Evolutionary conservation across 345 rosid species (phyloP).

Genomic region (Populus tremula): DNA sequence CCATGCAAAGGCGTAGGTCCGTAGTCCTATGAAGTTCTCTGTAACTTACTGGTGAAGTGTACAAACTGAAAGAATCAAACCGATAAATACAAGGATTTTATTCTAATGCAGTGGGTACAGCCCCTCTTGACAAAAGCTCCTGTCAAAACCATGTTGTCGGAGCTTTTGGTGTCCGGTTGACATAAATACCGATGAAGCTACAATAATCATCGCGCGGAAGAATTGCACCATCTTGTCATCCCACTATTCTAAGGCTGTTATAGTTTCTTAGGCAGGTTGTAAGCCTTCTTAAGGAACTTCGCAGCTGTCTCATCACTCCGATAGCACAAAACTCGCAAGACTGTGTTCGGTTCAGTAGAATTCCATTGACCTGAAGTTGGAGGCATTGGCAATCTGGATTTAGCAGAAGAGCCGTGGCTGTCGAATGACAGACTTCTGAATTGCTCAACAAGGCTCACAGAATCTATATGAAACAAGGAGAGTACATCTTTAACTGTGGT

Average conservation of each 20-base stretch:
- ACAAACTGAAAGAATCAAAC: conserved; percentile 1
- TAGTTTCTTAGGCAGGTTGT: conserved; percentile 71
- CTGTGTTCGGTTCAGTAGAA: conserved; percentile 26
- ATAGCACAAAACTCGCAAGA: conserved; percentile 28
- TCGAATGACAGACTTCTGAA: conserved; percentile 64
- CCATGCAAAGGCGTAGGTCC: background rate
- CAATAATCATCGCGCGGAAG: background rate
- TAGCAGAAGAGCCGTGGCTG: conserved; percentile 51
- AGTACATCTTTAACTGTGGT: conserved; percentile 58
- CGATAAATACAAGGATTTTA: too few species aligned
- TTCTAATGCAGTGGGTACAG: too few species aligned
- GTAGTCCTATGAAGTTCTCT: conserved; percentile 1
- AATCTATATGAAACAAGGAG: conserved; percentile 67
- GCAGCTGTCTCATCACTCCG: conserved; percentile 23
- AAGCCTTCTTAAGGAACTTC: conserved; percentile 29
- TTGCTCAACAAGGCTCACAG: conserved; percentile 69
- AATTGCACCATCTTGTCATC: background rate
- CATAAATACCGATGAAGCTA: conserved; percentile 2
- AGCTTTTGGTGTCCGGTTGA: background rate
- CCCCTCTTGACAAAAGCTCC: background rate
- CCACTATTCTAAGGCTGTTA: conserved; percentile 7
- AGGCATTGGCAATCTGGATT: conserved; percentile 52
- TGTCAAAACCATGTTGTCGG: background rate
- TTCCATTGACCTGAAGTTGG: conserved; percentile 31
- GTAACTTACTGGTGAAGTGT: background rate